Evolutionary conservation across 352 stramenopile species (phyloP), one percentile per base, ranked within the genome.

Genomic region (Hyaloperonospora arabidopsidis): DNA sequence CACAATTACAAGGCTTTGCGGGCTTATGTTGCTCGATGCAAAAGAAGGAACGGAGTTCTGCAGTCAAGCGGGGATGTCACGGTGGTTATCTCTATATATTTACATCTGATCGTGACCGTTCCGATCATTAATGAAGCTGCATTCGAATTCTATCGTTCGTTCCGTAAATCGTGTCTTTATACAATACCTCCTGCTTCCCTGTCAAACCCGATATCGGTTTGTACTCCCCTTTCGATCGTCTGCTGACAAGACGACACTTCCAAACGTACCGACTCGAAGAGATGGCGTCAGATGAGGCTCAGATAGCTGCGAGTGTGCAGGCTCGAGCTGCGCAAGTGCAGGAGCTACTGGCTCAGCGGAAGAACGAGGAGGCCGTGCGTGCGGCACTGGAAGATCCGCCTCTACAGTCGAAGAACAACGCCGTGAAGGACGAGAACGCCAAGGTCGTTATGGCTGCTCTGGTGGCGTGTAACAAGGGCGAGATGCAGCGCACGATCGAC

Each of bases 391-490:
- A 86, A 38, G 79, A 93, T 50, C 79, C 83, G 47, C 83, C 83
- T 1, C 45, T 88, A 35, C 69, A 76, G 18, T 69, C 79, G 29
- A 86, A 85, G 49, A 70, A 63, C n/a, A 74, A 87, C 36, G 55
- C 65, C 13, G 53, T 86, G 46, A 90, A 89, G 54, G 63, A 78
- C 52, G 68, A 79, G 49, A 93, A 93, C 67, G 79, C 83, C 28
- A 79, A 93, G 56, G 85, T 68, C 29, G 81, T 93, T 47, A 78
- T 93, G 61, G 25, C 64, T 38, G 81, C 80, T 23, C 59, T 93
- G 14, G n/a, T 76, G 43, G 80, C 84, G 17, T 93, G 84, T 67
- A 91, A 90, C 65, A 93, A 93, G 67, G 81, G 79, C 57, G 84
- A 93, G 65, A 89, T 88, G 76, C 78, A 89, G 65, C 79, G 78